These are phyloP conservation scores for Candida chilensis DNA, from an alignment of 805 yeast genomes.

Conservation along the genomic window DNA sequence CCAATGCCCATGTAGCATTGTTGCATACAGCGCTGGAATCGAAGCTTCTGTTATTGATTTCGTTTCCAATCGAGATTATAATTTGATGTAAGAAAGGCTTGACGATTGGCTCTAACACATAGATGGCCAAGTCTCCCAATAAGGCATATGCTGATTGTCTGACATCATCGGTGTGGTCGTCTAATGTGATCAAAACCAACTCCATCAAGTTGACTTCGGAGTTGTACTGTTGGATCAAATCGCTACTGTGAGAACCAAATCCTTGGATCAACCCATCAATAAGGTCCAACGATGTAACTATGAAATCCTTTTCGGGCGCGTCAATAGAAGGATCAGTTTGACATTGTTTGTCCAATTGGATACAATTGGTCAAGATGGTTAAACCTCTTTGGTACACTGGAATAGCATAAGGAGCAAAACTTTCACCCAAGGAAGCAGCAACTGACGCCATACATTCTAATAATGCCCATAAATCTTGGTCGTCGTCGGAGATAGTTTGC, in stretches of 20 bases:
- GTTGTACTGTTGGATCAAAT: conserved; percentile 32
- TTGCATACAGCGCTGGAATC: conserved; percentile 59
- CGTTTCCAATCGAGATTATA: conserved; percentile 59
- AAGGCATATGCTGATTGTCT: conserved; percentile 88
- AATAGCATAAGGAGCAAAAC: conserved; percentile 82
- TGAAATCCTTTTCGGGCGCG: conserved; percentile 84
- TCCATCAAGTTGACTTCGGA: conserved; percentile 37
- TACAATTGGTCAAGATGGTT: conserved; percentile 57
- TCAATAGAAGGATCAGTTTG: conserved; percentile 57
- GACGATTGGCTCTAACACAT: conserved; percentile 34
- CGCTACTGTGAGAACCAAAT: conserved; percentile 52
- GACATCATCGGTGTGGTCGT: conserved; percentile 77
- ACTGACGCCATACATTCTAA: conserved; percentile 89
- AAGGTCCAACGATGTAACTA: conserved; percentile 81
- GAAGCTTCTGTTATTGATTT: conserved; percentile 44
- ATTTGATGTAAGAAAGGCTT: conserved; percentile 40
- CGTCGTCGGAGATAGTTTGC: conserved; percentile 68
- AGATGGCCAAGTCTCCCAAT: conserved; percentile 80
- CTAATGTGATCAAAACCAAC: conserved; percentile 58
- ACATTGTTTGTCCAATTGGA: conserved; percentile 56
- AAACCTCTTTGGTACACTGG: conserved; percentile 77
- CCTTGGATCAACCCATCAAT: conserved; percentile 94
- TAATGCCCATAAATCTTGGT: conserved; percentile 83
- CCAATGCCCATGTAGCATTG: conserved; percentile 91
- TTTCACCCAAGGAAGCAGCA: conserved; percentile 78